phyloP scores from a whole-genome alignment of 2,329 filamentous ascomycete species.

The Penicillium sp. region DNA sequence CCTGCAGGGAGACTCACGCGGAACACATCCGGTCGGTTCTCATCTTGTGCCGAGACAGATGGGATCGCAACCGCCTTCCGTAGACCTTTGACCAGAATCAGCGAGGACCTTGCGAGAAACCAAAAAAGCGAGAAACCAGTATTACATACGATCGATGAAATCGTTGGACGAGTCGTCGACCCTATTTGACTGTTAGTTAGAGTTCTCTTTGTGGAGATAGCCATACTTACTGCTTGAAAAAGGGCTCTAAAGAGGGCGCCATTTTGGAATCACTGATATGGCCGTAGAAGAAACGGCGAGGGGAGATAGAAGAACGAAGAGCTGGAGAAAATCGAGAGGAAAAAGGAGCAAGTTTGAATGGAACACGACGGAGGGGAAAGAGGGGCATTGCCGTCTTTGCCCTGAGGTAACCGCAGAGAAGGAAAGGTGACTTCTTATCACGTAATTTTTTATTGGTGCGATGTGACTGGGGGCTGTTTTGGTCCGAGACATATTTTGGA shows the following conservation, averaged over 20 bases:
- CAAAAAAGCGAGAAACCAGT: not conserved
- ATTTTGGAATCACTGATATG: slow-evolving; percentile 61
- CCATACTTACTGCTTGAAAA: slow-evolving; percentile 71
- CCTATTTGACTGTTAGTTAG: slow-evolving; percentile 27
- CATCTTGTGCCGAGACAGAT: slow-evolving; percentile 89
- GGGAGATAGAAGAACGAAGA: slow-evolving; percentile 13
- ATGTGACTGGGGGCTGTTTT: slow-evolving; percentile 4
- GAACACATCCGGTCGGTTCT: slow-evolving; percentile 85
- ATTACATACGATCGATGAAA: slow-evolving; percentile 73
- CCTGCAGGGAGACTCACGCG: slow-evolving; percentile 50
- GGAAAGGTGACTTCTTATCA: slow-evolving; percentile 21
- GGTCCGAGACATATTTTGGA: not conserved
- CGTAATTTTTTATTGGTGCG: slow-evolving; percentile 20
- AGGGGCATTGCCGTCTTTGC: slow-evolving; percentile 33
- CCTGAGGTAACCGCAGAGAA: slow-evolving; percentile 12
- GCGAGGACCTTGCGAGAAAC: not conserved
- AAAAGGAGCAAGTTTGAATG: slow-evolving; percentile 25
- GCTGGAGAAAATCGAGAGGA: slow-evolving; percentile 17
- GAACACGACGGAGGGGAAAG: slow-evolving; percentile 33
- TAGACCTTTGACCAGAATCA: slow-evolving; percentile 52
- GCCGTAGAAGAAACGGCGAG: slow-evolving; percentile 45
- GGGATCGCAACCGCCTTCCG: slow-evolving; percentile 93
- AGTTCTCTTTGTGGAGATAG: not conserved
- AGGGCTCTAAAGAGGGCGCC: slow-evolving; percentile 86
- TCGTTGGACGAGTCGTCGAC: slow-evolving; percentile 75